Percentiles rank a stretch among this genome's conserved stretches.
These are phyloP conservation scores for Amphibolis antarctica DNA, from an alignment of 106 monocot species.

Conservation along the genomic window DNA sequence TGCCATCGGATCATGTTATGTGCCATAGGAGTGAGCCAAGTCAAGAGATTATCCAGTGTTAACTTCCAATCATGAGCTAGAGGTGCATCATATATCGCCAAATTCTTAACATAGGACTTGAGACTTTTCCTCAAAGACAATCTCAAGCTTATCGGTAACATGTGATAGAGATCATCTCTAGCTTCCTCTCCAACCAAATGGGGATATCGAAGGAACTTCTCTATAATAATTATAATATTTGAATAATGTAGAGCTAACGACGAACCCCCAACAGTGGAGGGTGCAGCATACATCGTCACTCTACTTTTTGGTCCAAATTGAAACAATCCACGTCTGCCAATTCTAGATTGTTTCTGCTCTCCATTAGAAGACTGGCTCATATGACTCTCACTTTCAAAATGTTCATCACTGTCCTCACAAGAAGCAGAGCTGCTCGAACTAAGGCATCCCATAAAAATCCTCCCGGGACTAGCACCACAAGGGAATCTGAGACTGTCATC, in stretches of 20 bases:
- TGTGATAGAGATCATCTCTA: conserved; percentile 81
- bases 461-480: conserved; percentile 49
- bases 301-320: conserved; percentile 43
- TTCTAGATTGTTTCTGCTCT: conserved; percentile 10
- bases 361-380: conserved; percentile 14
- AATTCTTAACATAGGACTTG: conserved; percentile 49
- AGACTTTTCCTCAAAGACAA: conserved; percentile 42
- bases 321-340: conserved; percentile 3
- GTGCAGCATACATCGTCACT: conserved; percentile 41
- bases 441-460: conserved; percentile 64
- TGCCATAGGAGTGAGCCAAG: conserved; percentile 87
- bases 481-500: conserved; percentile 25
- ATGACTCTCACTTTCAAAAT: conserved; percentile 19
- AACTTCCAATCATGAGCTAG: conserved; percentile 89
- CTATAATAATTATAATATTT: conserved; percentile 76
- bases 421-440: conserved; percentile 42
- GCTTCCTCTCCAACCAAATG: conserved; percentile 88
- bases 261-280: conserved; percentile 71
- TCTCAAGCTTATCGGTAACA: conserved; percentile 66
- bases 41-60: conserved; percentile 42
- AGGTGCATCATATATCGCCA: conserved; percentile 81
- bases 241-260: conserved; percentile 79
- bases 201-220: conserved; percentile 74
- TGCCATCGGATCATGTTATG: conserved; percentile 96
- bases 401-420: conserved; percentile 16